phyloP scores from a whole-genome alignment of 768 basidiomycete species.

The Tulasnella sp. region DNA sequence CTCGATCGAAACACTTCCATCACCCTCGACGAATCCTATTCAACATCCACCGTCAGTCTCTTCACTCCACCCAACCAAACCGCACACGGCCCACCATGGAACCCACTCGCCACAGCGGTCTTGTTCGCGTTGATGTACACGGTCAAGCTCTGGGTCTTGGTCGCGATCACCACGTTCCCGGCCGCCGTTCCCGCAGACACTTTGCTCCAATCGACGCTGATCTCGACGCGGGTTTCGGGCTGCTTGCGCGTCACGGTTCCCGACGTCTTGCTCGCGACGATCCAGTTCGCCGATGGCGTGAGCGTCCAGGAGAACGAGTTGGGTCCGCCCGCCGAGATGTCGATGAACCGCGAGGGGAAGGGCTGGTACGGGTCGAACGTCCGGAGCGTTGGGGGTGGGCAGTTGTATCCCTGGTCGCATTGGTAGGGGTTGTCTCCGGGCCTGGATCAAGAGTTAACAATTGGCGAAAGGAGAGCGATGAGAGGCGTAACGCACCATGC shows the following conservation, averaged over 20 bases:
- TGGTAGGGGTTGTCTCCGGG: conserved; percentile 56
- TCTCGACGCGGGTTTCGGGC: conserved; percentile 43
- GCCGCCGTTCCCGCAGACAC: conserved; percentile 18
- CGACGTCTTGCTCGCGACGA: conserved; percentile 34
- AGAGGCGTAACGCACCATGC: conserved; percentile 36
- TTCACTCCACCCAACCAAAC: conserved; percentile 2
- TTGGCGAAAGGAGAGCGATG: neutral
- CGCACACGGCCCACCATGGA: conserved; percentile 33
- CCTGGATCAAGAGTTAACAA: conserved; percentile 26
- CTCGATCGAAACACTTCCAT: conserved; percentile 54
- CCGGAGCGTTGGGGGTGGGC: conserved; percentile 36
- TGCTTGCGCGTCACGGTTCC: conserved; percentile 39
- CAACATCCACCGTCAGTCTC: neutral
- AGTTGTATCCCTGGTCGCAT: conserved; percentile 39
- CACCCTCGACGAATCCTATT: conserved; percentile 48
- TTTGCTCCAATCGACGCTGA: conserved; percentile 48
- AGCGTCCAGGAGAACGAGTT: conserved; percentile 44
- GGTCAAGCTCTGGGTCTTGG: conserved; percentile 32
- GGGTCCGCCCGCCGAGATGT: conserved; percentile 51
- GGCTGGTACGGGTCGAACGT: conserved; percentile 47
- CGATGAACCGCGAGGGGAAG: conserved; percentile 42
- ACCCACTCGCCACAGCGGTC: conserved; percentile 30
- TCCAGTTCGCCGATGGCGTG: conserved; percentile 40
- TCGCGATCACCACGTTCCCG: conserved; percentile 37
- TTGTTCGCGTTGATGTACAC: conserved; percentile 26